Evolutionary conservation across 2,329 filamentous ascomycete species (phyloP).

Genomic region (Alternaria infectoria): DNA sequence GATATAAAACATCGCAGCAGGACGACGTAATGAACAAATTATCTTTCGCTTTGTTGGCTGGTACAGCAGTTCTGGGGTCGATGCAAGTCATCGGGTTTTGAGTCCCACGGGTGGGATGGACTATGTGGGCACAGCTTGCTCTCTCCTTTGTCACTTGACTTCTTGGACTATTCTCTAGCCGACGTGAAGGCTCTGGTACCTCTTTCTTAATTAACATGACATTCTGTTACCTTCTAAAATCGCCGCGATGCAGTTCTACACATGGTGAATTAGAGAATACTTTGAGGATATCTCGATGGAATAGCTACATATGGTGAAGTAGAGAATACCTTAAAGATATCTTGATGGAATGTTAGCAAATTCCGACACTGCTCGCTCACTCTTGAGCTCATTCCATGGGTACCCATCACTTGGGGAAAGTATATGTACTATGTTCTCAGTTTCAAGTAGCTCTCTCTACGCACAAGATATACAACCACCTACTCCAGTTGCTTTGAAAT

Average conservation of each 20-base stretch:
- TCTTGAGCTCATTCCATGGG: not conserved
- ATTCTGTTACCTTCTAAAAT: not conserved
- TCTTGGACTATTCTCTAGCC: not conserved
- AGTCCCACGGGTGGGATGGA: not conserved
- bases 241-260: not conserved
- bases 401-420: not conserved
- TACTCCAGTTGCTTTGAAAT: not conserved
- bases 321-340: not conserved
- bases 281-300: not conserved
- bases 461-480: not conserved
- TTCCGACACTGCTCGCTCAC: not conserved
- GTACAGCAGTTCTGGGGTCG: not conserved
- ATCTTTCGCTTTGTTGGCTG: not conserved
- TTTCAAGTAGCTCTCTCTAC: not conserved
- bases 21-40: conserved; percentile 6
- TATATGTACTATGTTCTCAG: not conserved
- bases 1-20: not conserved
- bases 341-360: not conserved
- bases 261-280: not conserved
- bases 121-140: not conserved
- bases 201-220: not conserved
- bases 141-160: not conserved
- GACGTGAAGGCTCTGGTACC: not conserved
- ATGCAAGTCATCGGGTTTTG: not conserved
- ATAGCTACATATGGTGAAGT: not conserved